phyloP scores from a whole-genome alignment of 805 yeast species.

The Candida ficus region DNA sequence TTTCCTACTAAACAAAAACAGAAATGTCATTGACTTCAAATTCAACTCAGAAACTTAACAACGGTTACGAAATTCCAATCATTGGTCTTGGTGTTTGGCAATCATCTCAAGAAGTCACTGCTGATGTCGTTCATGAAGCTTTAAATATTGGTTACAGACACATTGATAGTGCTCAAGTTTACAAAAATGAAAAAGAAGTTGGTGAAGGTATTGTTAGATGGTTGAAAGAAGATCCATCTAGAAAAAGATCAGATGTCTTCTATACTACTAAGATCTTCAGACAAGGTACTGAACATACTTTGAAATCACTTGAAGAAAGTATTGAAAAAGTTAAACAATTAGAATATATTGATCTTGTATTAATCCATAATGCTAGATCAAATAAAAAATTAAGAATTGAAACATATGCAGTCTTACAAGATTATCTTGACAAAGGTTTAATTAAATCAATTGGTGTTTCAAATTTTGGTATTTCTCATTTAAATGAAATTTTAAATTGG shows the following conservation, averaged over 20 bases:
- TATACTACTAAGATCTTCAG: conserved; percentile 7
- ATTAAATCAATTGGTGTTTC: conserved; percentile 71
- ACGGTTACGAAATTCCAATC: conserved; percentile 7
- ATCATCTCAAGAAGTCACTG: conserved; percentile 6
- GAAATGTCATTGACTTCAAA: no score
- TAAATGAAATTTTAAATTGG: conserved; percentile 56
- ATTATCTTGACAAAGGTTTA: conserved; percentile 51
- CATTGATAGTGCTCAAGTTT: conserved; percentile 66
- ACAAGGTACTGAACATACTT: conserved; percentile 50
- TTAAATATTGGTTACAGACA: conserved; percentile 61
- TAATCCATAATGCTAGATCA: conserved; percentile 61
- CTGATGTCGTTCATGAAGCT: conserved; percentile 43
- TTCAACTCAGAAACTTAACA: no score
- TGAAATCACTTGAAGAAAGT: conserved; percentile 49
- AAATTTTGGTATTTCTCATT: conserved; percentile 54
- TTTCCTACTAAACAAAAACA: no score
- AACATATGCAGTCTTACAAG: conserved; percentile 71
- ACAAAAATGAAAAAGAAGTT: conserved; percentile 63
- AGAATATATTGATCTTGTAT: conserved; percentile 60
- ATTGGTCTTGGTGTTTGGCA: conserved; percentile 12
- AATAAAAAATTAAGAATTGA: conserved; percentile 46
- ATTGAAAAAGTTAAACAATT: conserved; percentile 44
- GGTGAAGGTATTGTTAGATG: conserved; percentile 54
- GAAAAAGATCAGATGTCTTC: conserved; percentile 50
- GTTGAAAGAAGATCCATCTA: conserved; percentile 43